Evolutionary conservation across 768 basidiomycete species (phyloP), one percentile per base, ranked within the genome.

Genomic region (Xerocomellus intermedius): DNA sequence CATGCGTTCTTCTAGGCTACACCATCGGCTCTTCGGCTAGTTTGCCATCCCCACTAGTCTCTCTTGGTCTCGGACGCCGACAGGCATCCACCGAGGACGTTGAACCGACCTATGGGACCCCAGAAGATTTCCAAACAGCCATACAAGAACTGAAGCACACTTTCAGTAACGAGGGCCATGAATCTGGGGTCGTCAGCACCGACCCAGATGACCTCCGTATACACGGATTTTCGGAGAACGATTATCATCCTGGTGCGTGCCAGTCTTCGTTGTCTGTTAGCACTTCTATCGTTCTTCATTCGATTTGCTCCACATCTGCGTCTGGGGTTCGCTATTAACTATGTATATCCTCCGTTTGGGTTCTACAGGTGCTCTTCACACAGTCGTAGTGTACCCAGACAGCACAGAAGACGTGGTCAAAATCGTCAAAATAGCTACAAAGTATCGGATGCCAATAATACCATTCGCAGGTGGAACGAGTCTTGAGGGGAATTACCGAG

Each of bases 381-480:
- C 77, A 38, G 83, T 87, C 7, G 78, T 89, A 1, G 82, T 88
- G 3, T 86, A 82, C 62, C 86, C 87, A 0, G 61, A 69, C 17
- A 80, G 76, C 24, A 94, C 93, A 0, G 87, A 90, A 58, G 92
- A 96, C 60, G 91, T 96, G 1, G 85, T 87, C 38, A 78, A 82
- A 60, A 79, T 93, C 45, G 87, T 95, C 45, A 82, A 86, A 55
- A 78, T 89, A 43, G 88, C 93, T 3, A 79, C 77, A 38, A 85
- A 85, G 68, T 87, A 85, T 71, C 77, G 76, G 26, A 86, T 94
- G 74, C 94, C 94, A 0, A 70, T 95, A 21, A 82, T 81, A 1
- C 81, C 91, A 3, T 94, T 87, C 69, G 84, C 86, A 0, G 93
- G 90, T 10, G 93, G 86, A 2, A 95, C 93, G 0, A 85, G 82